Percentiles rank a stretch among this genome's conserved stretches.
Evolutionary conservation across 2,329 filamentous ascomycete species (phyloP).

Genomic region (Tothia fuscella): DNA sequence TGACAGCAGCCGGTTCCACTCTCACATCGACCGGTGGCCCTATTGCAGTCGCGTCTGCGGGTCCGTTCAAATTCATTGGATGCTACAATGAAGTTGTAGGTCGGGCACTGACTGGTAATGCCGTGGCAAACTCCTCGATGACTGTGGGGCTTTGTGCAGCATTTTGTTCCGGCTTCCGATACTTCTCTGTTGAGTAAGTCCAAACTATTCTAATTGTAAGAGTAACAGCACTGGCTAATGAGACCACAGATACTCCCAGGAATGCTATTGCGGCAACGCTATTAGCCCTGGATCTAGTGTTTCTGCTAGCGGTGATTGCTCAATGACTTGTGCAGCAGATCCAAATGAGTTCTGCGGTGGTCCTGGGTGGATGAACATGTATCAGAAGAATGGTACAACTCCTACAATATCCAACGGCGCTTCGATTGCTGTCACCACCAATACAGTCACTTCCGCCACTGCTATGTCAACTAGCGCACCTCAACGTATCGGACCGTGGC

Average conservation of each 20-base stretch:
- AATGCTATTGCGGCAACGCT: slow-evolving; percentile 17
- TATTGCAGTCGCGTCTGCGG: slow-evolving; percentile 10
- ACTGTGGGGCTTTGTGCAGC: slow-evolving; percentile 10
- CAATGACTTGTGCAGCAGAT: slow-evolving; percentile 19
- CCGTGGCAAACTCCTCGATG: slow-evolving; percentile 8
- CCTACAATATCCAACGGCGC: not conserved
- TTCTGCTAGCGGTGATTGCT: slow-evolving; percentile 19
- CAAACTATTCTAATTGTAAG: too few species aligned
- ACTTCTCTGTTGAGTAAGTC: slow-evolving; percentile 9
- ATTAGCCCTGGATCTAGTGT: slow-evolving; percentile 9
- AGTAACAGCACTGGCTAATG: too few species aligned
- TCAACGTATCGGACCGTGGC: slow-evolving; percentile 1
- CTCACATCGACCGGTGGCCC: slow-evolving; percentile 12
- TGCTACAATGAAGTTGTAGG: slow-evolving; percentile 11
- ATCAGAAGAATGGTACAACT: not conserved
- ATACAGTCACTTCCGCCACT: not conserved
- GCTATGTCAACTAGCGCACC: not conserved
- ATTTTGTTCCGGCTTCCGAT: not conserved
- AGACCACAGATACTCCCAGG: not conserved
- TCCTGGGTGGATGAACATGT: slow-evolving; percentile 14
- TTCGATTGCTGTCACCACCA: not conserved
- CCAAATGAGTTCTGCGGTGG: slow-evolving; percentile 15
- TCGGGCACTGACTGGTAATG: slow-evolving; percentile 4
- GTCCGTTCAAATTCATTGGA: slow-evolving; percentile 10
- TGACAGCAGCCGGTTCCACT: slow-evolving; percentile 12